A percentile compares a stretch with the other conserved stretches of the same genome.
Evolutionary conservation across 257 asterid species (phyloP).

Genomic region (Henckelia pumila): DNA sequence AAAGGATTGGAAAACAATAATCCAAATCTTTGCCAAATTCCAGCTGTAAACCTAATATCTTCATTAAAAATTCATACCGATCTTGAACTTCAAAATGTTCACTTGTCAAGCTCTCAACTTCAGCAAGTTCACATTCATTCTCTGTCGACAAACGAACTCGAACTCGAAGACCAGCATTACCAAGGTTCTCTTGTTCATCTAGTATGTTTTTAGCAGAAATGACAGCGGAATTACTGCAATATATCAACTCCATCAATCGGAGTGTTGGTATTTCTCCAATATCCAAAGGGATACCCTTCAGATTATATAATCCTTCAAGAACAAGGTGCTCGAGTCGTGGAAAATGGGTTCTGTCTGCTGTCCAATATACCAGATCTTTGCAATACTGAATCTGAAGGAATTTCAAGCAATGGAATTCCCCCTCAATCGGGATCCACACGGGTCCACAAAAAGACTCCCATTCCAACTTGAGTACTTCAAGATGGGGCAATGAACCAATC

Average conservation of each 20-base stretch:
- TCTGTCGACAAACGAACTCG: not conserved
- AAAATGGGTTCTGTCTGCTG: slow-evolving; percentile 5
- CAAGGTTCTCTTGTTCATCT: slow-evolving; percentile 21
- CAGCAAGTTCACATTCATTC: not conserved
- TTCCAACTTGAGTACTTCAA: slow-evolving; percentile 11
- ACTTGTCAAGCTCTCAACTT: not conserved
- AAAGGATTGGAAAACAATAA: too few species aligned
- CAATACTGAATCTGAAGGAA: not conserved
- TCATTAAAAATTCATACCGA: too few species aligned
- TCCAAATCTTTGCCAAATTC: too few species aligned
- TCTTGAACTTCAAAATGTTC: not conserved
- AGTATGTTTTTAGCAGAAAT: slow-evolving; percentile 7
- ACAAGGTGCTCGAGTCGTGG: slow-evolving; percentile 22
- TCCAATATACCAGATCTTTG: slow-evolving; percentile 14
- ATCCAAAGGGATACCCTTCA: slow-evolving; percentile 18
- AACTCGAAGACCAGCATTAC: slow-evolving; percentile 15
- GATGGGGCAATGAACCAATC: slow-evolving; percentile 20
- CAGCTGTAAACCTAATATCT: too few species aligned
- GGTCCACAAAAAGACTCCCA: slow-evolving; percentile 1
- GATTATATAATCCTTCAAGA: not conserved
- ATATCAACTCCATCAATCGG: slow-evolving; percentile 8
- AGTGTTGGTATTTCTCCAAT: slow-evolving; percentile 14
- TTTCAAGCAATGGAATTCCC: not conserved
- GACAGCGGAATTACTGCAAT: slow-evolving; percentile 13
- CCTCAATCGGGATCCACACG: slow-evolving; percentile 4